Evolutionary conservation across 768 basidiomycete species (phyloP).

Genomic region (Boletus edulis): DNA sequence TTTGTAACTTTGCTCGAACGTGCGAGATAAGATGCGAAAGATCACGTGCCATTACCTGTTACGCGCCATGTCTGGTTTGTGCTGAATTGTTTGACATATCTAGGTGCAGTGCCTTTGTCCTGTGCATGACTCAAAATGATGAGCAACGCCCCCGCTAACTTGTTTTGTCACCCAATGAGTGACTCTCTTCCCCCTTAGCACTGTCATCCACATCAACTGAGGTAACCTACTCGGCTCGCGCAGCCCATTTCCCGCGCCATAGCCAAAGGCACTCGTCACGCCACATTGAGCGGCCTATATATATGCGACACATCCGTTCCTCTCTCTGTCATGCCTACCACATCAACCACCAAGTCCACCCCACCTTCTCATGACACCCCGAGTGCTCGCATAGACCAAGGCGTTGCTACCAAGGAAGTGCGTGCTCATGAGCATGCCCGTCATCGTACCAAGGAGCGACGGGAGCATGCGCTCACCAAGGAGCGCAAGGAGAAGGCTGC

Average conservation of each 20-base stretch:
- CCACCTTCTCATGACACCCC: slow-evolving; percentile 18
- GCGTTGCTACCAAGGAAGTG: slow-evolving; percentile 23
- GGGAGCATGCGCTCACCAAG: slow-evolving; percentile 29
- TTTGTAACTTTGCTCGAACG: slow-evolving; percentile 4
- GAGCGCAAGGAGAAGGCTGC: slow-evolving; percentile 31
- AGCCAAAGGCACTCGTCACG: slow-evolving; percentile 14
- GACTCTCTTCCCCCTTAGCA: neutral
- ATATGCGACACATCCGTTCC: slow-evolving; percentile 15
- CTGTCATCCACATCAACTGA: neutral
- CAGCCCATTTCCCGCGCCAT: slow-evolving; percentile 22
- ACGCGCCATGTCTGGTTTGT: slow-evolving; percentile 1
- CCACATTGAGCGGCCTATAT: slow-evolving; percentile 31
- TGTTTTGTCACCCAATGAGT: slow-evolving; percentile 4
- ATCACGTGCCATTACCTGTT: slow-evolving; percentile 23
- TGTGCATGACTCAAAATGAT: slow-evolving; percentile 19
- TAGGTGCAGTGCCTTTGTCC: slow-evolving; percentile 24
- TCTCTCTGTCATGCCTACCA: slow-evolving; percentile 30
- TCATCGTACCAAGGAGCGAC: slow-evolving; percentile 32
- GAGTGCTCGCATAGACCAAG: slow-evolving; percentile 16
- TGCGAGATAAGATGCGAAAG: slow-evolving; percentile 18
- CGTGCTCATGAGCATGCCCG: slow-evolving; percentile 34
- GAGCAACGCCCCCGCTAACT: neutral
- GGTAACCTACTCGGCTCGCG: slow-evolving; percentile 17
- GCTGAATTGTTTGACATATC: slow-evolving; percentile 8
- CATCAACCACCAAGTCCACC: slow-evolving; percentile 22